A percentile compares a stretch with the other conserved stretches of the same genome.
phyloP scores from a whole-genome alignment of 805 yeast species.

The Maudiozyma barnettii region DNA sequence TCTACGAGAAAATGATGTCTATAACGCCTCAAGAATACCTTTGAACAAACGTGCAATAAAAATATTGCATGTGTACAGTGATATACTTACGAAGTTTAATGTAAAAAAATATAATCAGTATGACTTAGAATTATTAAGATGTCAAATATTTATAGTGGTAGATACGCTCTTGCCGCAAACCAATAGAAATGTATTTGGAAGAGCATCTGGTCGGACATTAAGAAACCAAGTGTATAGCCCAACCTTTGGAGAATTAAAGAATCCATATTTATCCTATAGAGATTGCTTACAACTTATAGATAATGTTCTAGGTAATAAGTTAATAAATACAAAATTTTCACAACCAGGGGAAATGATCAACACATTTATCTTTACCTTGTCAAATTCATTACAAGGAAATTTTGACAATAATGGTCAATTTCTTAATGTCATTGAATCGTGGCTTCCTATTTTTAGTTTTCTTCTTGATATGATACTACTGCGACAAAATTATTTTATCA shows the following conservation, averaged over 20 bases:
- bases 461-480: constrained; percentile 17
- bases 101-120: constrained; percentile 8
- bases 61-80: constrained; percentile 18
- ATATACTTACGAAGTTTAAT: constrained; percentile 13
- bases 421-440: constrained; percentile 17
- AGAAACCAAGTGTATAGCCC: background rate
- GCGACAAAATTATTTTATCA: constrained; percentile 20
- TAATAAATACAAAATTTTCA: background rate
- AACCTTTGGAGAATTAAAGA: background rate
- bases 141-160: constrained; percentile 23
- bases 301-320: background rate
- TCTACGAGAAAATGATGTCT: constrained; percentile 20
- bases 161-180: constrained; percentile 11
- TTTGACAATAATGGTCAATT: background rate
- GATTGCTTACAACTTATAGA: background rate
- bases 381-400: background rate
- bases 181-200: background rate
- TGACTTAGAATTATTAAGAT: constrained; percentile 20
- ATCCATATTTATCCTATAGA: background rate
- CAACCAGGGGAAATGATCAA: background rate
- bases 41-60: constrained; percentile 29
- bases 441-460: constrained; percentile 20
- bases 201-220: background rate
- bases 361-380: background rate
- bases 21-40: constrained; percentile 20